Evolutionary conservation across 2,329 filamentous ascomycete genomes (phyloP), one percentile per base, ranked within the genome.

Genomic region (Lachnellula subtilissima): DNA sequence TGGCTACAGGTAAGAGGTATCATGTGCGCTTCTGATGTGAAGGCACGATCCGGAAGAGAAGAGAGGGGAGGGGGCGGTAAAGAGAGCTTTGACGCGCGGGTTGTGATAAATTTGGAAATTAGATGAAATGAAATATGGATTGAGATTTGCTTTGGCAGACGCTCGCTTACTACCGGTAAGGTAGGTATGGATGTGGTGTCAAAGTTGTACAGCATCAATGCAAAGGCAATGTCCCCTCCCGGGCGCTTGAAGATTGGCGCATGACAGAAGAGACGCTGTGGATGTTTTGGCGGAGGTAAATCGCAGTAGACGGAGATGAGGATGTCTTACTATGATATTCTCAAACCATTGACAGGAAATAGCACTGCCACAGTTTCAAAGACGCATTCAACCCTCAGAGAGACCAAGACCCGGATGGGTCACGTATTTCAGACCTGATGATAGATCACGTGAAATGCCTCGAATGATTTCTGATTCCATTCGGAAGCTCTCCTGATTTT

Each of bases 1-100:
- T 22, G 62, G 70, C 70, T 15, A 69, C 70, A 57, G 43, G 50
- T 42, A 64, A 55, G 47, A 55, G 52, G 37, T 48, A 35, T 46
- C 53, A 60, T 52, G 53, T 56, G 22, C n/a, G 19, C 17, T 50
- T 35, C 47, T 32, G 25, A 35, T 17, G 2, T 12, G 11, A 45
- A 45, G 23, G 42, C 42, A 28, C 9, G 7, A 9, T 28, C 7
- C 8, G 2, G 28, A 28, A 28, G 28, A 28, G 28, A 28, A 9
- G n/a, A 37, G 48, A 39, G 23, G 47, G 23, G 23, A 17, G 15
- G 22, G 2, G 22, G 22, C 4, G 22, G 22, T 22, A 22, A 22
- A 2, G 22, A 22, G 7, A 19, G 36, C 8, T n/a, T 39, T 50
- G 32, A 36, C 25, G 25, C 48, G 48, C 48, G 28, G 48, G 25